Conservation (phyloP, 768 basidiomycete species). For the Kwoniella sp. region DNA sequence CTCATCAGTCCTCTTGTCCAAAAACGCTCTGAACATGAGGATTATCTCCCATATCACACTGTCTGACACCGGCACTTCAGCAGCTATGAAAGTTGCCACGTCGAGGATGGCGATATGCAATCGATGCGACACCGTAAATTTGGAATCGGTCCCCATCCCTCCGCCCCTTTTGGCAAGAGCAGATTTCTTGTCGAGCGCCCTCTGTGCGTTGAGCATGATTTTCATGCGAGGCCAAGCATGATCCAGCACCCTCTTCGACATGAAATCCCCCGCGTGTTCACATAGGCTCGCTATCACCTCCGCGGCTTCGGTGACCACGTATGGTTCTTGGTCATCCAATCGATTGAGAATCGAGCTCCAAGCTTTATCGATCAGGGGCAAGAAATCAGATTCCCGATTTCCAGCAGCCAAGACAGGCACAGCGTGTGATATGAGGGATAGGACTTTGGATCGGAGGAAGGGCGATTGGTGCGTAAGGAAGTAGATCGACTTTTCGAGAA, state of each 20-base stretch:
- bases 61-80: conserved; percentile 70
- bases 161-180: conserved; percentile 65
- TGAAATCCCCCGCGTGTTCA: conserved; percentile 75
- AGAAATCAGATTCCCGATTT: conserved; percentile 67
- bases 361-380: conserved; percentile 80
- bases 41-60: conserved; percentile 78
- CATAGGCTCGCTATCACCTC: conserved; percentile 72
- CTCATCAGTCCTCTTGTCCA: conserved; percentile 67
- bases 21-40: conserved; percentile 73
- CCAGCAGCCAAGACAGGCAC: conserved; percentile 64
- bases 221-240: conserved; percentile 88
- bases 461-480: conserved; percentile 90
- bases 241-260: conserved; percentile 82
- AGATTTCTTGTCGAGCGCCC: conserved; percentile 66
- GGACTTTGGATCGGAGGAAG: conserved; percentile 78
- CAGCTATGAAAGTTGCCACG: conserved; percentile 70
- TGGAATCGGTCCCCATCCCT: conserved; percentile 64
- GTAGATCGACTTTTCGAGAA: conserved; percentile 80
- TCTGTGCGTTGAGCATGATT: conserved; percentile 65
- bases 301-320: conserved; percentile 75
- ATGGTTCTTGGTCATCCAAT: conserved; percentile 66
- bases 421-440: conserved; percentile 72
- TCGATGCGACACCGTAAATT: conserved; percentile 79
- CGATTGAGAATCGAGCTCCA: conserved; percentile 96
- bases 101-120: conserved; percentile 74